phyloP scores from a whole-genome alignment of 495 filamentous ascomycete genomes.

The Penicillium cinerascens region DNA sequence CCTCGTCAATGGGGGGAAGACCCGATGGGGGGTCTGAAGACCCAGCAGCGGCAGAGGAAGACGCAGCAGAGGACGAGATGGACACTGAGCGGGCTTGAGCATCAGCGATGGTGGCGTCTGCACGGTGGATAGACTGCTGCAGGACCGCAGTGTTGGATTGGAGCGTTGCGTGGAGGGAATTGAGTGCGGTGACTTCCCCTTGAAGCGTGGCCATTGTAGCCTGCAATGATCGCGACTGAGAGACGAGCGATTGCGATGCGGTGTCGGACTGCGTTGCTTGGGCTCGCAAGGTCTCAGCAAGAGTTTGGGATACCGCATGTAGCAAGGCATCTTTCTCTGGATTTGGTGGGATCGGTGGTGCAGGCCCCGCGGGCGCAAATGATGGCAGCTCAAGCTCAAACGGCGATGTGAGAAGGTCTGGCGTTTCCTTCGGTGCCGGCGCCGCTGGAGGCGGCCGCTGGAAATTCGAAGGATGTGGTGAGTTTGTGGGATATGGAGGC shows the following conservation, averaged over 20 bases:
- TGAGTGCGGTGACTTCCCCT: slow-evolving; percentile 66
- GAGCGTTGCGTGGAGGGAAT: slow-evolving; percentile 63
- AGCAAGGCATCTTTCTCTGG: slow-evolving; percentile 92
- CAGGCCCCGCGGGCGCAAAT: slow-evolving; percentile 51
- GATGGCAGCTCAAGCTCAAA: slow-evolving; percentile 64
- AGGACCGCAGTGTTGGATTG: slow-evolving; percentile 74
- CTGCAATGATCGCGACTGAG: slow-evolving; percentile 76
- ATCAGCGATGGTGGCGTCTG: slow-evolving; percentile 72
- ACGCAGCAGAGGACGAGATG: slow-evolving; percentile 28
- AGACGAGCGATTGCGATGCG: slow-evolving; percentile 67
- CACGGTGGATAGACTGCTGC: slow-evolving; percentile 69
- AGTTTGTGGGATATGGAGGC: slow-evolving; percentile 15
- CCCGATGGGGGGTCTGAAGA: slow-evolving; percentile 25
- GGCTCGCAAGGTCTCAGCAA: slow-evolving; percentile 62
- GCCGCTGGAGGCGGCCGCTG: slow-evolving; percentile 21
- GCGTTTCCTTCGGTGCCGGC: slow-evolving; percentile 47
- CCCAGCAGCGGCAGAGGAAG: slow-evolving; percentile 6
- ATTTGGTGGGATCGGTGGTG: slow-evolving; percentile 90
- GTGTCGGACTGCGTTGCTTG: slow-evolving; percentile 63
- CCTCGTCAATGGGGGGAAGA: slow-evolving; percentile 75
- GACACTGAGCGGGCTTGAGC: slow-evolving; percentile 48
- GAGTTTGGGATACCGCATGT: slow-evolving; percentile 64
- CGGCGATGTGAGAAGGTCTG: slow-evolving; percentile 68
- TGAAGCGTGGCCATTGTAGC: slow-evolving; percentile 63
- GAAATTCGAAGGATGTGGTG: slow-evolving; percentile 18